Conservation (phyloP, 495 filamentous ascomycete species). For the Bathelium albidoporum region DNA sequence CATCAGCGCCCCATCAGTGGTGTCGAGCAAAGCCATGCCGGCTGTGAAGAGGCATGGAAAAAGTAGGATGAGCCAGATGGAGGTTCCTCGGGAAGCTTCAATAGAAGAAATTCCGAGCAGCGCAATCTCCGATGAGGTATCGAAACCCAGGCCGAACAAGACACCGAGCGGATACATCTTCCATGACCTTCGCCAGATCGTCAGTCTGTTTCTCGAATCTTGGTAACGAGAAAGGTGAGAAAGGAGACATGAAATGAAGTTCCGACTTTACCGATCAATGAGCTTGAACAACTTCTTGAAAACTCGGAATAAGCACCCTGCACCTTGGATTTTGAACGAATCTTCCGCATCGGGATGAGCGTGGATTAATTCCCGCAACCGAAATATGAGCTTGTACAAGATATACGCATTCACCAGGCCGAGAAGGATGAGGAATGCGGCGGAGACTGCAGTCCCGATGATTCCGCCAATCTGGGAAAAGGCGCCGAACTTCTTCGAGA, state of each 20-base stretch:
- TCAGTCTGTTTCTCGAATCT: not conserved
- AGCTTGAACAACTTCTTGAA: slow-evolving; percentile 70
- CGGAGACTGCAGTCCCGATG: slow-evolving; percentile 74
- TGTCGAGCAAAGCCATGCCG: slow-evolving; percentile 87
- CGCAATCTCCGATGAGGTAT: slow-evolving; percentile 91
- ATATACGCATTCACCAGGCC: slow-evolving; percentile 83
- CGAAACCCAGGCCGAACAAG: slow-evolving; percentile 89
- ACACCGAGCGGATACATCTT: slow-evolving; percentile 94
- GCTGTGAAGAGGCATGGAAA: slow-evolving; percentile 90
- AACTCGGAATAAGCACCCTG: slow-evolving; percentile 60
- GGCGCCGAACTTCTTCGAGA: slow-evolving; percentile 65
- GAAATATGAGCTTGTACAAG: slow-evolving; percentile 57
- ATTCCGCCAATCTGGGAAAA: slow-evolving; percentile 80
- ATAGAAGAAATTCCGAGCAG: slow-evolving; percentile 82
- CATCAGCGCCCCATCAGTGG: slow-evolving; percentile 88
- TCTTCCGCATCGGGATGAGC: slow-evolving; percentile 38
- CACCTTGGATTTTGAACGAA: slow-evolving; percentile 61
- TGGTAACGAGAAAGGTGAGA: too few species aligned
- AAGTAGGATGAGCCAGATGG: slow-evolving; percentile 88
- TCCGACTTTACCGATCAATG: slow-evolving; percentile 52
- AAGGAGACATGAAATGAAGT: not conserved
- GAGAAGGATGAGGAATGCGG: slow-evolving; percentile 69
- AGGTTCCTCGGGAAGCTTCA: slow-evolving; percentile 72
- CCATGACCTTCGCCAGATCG: slow-evolving; percentile 53
- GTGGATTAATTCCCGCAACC: slow-evolving; percentile 51